A percentile compares a stretch with the other conserved stretches of the same genome.
Evolutionary conservation across 139 green algal genomes (phyloP).

Genomic region (Microglena sp.): DNA sequence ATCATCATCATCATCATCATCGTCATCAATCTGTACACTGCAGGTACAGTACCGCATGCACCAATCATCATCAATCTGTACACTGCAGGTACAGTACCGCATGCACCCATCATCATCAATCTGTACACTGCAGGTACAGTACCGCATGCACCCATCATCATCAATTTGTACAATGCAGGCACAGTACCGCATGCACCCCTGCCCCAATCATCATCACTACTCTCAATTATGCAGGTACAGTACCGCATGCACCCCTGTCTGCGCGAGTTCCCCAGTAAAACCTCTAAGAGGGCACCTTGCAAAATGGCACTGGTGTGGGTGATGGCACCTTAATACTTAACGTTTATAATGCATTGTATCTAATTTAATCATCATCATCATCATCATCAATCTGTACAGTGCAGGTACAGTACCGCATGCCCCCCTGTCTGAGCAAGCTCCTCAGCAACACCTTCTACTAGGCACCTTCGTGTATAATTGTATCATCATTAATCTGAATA

Average conservation of each 20-base stretch:
- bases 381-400: too few species aligned
- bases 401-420: slow-evolving; percentile 95
- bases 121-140: neutral
- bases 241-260: slow-evolving; percentile 97
- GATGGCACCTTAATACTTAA: too few species aligned
- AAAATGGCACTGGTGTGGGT: too few species aligned
- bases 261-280: slow-evolving; percentile 89
- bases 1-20: too few species aligned
- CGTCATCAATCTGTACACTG: too few species aligned
- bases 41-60: too few species aligned
- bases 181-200: slow-evolving; percentile 98
- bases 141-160: neutral
- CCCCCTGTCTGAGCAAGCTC: slow-evolving; percentile 90
- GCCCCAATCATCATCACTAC: slow-evolving; percentile 41
- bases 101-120: neutral
- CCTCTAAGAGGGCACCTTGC: slow-evolving; percentile 90
- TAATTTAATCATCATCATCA: too few species aligned
- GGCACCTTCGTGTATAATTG: slow-evolving; percentile 70
- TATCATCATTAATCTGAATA: too few species aligned
- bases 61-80: too few species aligned
- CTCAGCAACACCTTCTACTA: slow-evolving; percentile 92
- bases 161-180: slow-evolving; percentile 30
- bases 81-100: neutral
- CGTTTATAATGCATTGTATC: too few species aligned
- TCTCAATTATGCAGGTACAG: slow-evolving; percentile 55